Evolutionary conservation across 345 rosid species (phyloP), one percentile per base, ranked within the genome.

Genomic region (Cardamine occulta): DNA sequence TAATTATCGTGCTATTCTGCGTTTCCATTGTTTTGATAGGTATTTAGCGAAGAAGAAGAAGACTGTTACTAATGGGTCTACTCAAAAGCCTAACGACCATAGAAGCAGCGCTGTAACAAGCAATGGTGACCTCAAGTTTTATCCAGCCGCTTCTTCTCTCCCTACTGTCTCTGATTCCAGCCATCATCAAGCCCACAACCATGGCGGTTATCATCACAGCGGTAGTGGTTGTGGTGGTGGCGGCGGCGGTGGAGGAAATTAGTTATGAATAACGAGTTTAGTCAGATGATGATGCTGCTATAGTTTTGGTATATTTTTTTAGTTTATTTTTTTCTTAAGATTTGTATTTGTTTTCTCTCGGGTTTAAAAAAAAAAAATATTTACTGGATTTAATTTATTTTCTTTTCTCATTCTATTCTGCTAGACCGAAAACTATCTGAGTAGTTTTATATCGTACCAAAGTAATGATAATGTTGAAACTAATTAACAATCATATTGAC

Each of bases 91-190:
- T 4, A 63, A 63, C 24, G 63, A 62, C 62, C 40, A 52, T 31
- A 73, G 70, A 52, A 54, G 45, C 21, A 52, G 24, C 1, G 62
- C 2, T 62, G 76, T 63, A 39, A 52, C 52, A 34, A 47, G 48
- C 3, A 11, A 52, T 63, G 69, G 70, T 49, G 18, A 7, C 60
- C 23, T 60, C 58, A 15, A 49, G 59, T 24, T 60, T 60, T 72
- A 61, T 72, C 60, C 68, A 48, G 60, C 60, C n/a, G 61, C 63
- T 53, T 54, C 62, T 5, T 73, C 76, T 72, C 76, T 72, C 35
- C 63, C 76, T 62, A 39, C 69, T 52, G 12, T 63, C 29, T 63
- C 54, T 39, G 31, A 48, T 49, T 62, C 69, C 5, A 21, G 23
- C 37, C 29, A 40, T 53, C 29, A 40, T 53, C 32, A 52, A 2